phyloP scores from a whole-genome alignment of 768 basidiomycete species.

The Heimioporus sp. region DNA sequence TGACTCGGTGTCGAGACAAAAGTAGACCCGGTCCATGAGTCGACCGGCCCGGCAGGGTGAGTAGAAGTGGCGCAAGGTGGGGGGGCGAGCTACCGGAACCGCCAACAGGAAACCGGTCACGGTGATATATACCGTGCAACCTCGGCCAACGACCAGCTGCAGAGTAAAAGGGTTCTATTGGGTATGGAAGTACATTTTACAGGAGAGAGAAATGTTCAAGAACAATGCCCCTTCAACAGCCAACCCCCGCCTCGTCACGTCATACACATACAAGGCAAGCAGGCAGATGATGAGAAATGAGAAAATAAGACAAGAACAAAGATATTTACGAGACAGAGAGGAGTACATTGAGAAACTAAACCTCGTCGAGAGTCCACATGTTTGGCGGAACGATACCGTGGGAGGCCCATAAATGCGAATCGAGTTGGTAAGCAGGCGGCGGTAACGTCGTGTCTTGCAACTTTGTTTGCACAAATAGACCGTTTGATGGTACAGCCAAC shows the following conservation, averaged over 20 bases:
- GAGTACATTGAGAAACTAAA: constrained; percentile 5
- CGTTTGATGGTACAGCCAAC: constrained; percentile 16
- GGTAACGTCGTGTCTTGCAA: constrained; percentile 14
- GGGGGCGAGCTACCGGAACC: too few species aligned
- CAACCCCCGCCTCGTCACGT: constrained; percentile 16
- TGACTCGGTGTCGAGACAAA: neutral
- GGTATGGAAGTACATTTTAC: constrained; percentile 28
- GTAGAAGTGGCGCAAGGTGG: too few species aligned
- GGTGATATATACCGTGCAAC: too few species aligned
- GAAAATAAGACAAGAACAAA: constrained; percentile 8
- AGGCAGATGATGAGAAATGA: constrained; percentile 3
- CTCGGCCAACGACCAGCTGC: too few species aligned
- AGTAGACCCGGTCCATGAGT: neutral
- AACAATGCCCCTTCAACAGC: constrained; percentile 9
- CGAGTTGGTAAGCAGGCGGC: constrained; percentile 7
- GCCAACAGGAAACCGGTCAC: too few species aligned
- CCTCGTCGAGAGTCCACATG: constrained; percentile 14
- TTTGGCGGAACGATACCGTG: constrained; percentile 9
- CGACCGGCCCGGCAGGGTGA: too few species aligned
- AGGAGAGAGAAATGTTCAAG: constrained; percentile 19
- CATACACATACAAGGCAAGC: constrained; percentile 26
- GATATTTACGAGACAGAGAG: constrained; percentile 22
- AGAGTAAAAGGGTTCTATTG: constrained; percentile 17
- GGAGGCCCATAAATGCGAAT: constrained; percentile 13
- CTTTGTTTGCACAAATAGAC: constrained; percentile 16